Base-by-base conservation (phyloP, 2,329 filamentous ascomycete species). In the Arthrobotrys entomopaga region DNA sequence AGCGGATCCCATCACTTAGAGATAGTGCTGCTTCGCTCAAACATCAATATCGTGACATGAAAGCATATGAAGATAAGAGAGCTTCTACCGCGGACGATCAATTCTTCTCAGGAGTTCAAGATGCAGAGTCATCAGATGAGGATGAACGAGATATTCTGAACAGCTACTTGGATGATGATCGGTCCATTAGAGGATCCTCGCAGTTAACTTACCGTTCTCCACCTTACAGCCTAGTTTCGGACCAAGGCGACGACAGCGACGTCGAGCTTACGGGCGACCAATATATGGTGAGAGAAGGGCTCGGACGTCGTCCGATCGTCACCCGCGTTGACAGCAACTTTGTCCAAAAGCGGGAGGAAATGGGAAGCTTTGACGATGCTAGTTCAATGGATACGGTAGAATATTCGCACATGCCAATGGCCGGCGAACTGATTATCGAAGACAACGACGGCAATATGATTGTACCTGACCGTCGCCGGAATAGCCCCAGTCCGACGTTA, bases 41-140 rank as follows among this genome's bases (percentile, higher is more conserved):
- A 56, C 81, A 82, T 49, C 80, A 80, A 15, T 82, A 85, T 20
- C 85, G 87, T 19, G 85, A 88, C 24, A 67, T 74, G 20, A 74
- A 74, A 16, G 50, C 2, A 34, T 86, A 86, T 61, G 83, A 84
- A 2, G 89, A 90, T 63, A 91, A 93, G 75, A 89, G 91, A 58
- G 83, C 89, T 29, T 84, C 83, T 19, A 84, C 87, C 34, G 86
- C 85, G 15, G 89, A 92, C 74, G 91, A 94, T 73, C 91, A 95
- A 78, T 92, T 92, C 78, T 85, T 93, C 72, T 87, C 86, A 69
- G 85, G 85, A 24, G 82, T 86, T 63, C 70, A 74, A 40, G 70
- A 74, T 34, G 70, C 63, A 2, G 70, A 59, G 84, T 74, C 70
- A 3, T 74, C 70, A 16, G 70, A 74, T 13, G 70, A 74, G 20